phyloP scores from a whole-genome alignment of 2,329 filamentous ascomycete genomes.

The Monosporascus cannonballus region DNA sequence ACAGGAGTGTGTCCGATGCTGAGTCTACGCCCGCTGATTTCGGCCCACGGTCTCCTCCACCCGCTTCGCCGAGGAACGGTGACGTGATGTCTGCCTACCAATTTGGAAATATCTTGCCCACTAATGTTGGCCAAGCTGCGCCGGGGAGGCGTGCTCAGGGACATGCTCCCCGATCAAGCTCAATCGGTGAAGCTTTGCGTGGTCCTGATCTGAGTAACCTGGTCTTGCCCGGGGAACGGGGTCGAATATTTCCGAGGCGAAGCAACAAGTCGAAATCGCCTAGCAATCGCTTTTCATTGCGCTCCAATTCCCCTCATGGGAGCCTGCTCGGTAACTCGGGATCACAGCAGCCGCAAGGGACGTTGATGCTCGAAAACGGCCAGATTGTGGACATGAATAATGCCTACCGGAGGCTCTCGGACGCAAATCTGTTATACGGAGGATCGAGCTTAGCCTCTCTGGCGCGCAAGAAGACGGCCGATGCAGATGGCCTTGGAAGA shows the following conservation, averaged over 20 bases:
- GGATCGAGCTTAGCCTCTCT: conserved; percentile 58
- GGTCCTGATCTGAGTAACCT: conserved; percentile 44
- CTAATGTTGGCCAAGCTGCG: conserved; percentile 40
- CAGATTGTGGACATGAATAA: conserved; percentile 60
- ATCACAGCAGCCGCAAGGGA: conserved; percentile 27
- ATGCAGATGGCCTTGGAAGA: conserved; percentile 41
- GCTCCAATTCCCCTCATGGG: conserved; percentile 41
- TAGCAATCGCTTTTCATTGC: conserved; percentile 40
- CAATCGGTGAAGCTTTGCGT: conserved; percentile 50
- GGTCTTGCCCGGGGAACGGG: conserved; percentile 40
- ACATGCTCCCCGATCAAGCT: conserved; percentile 25
- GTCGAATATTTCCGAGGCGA: conserved; percentile 33
- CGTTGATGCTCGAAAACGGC: conserved; percentile 53
- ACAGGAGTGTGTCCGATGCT: conserved; percentile 52
- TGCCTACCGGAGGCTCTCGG: conserved; percentile 65
- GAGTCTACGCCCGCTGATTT: conserved; percentile 42
- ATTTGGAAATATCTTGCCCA: conserved; percentile 53
- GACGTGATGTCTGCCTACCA: conserved; percentile 52
- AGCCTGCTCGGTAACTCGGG: conserved; percentile 28
- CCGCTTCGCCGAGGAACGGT: conserved; percentile 14
- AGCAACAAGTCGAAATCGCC: conserved; percentile 50
- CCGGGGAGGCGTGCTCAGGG: conserved; percentile 34
- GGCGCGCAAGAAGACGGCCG: conserved; percentile 47
- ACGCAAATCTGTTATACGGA: conserved; percentile 61
- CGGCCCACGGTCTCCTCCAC: conserved; percentile 31